A percentile compares a stretch with the other conserved stretches of the same genome.
Conservation (phyloP, 2,329 filamentous ascomycete species). For the Podosphaera xanthii region DNA sequence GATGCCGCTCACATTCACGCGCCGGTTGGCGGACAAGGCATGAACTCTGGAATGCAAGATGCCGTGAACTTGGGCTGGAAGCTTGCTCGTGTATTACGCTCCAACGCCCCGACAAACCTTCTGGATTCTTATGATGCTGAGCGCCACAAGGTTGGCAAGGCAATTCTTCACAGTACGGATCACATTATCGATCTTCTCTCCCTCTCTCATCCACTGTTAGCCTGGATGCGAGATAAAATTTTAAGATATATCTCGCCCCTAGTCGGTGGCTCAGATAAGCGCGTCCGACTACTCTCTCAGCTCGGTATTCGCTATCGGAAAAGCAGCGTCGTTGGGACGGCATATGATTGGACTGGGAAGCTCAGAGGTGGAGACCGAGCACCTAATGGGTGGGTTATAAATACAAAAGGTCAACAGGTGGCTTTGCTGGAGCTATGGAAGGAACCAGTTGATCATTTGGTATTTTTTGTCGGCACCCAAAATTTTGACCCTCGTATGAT, state of each 20-base stretch:
- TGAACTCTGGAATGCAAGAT: conserved; percentile 34
- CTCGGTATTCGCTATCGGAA: conserved; percentile 22
- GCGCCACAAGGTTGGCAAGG: conserved; percentile 28
- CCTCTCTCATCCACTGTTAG: conserved; percentile 17
- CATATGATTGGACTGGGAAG: conserved; percentile 14
- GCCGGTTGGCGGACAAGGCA: conserved; percentile 38
- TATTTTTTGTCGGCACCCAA: conserved; percentile 14
- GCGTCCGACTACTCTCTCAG: conserved; percentile 18
- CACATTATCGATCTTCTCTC: conserved; percentile 19
- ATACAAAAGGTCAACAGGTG: conserved; percentile 3
- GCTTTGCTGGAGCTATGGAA: conserved; percentile 13
- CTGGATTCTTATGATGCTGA: conserved; percentile 39
- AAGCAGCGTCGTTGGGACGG: conserved; percentile 18
- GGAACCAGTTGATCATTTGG: conserved; percentile 13
- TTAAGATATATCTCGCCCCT: conserved; percentile 20
- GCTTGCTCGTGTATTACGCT: conserved; percentile 26
- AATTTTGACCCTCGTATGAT: not conserved
- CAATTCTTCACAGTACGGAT: conserved; percentile 18
- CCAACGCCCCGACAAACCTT: conserved; percentile 19
- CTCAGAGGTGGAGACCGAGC: conserved; percentile 25
- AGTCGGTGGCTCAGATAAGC: conserved; percentile 5
- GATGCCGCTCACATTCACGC: conserved; percentile 35
- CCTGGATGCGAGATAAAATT: conserved; percentile 19
- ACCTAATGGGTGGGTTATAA: conserved; percentile 18
- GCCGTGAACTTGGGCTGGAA: conserved; percentile 40